These are phyloP conservation scores for Polyporus arcularius DNA, from an alignment of 768 basidiomycete genomes.

Conservation along the genomic window DNA sequence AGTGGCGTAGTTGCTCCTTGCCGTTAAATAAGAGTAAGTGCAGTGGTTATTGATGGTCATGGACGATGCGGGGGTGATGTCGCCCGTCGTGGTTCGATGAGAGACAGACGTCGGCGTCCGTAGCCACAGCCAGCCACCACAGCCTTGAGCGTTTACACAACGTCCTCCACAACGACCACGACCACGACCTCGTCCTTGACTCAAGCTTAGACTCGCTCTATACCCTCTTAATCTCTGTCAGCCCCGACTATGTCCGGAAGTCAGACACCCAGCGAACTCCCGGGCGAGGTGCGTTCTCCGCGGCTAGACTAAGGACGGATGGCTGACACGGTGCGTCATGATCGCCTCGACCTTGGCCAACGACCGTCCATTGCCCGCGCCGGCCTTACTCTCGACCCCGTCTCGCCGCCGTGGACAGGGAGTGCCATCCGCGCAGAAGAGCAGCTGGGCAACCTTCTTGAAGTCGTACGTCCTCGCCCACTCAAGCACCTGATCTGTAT, in stretches of 20 bases:
- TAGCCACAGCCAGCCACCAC: not conserved
- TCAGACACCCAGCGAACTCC: slow-evolving; percentile 16
- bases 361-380: not conserved
- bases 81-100: not conserved
- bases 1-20: too few relatives aligned
- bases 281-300: slow-evolving; percentile 19
- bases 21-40: too few relatives aligned
- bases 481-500: not conserved
- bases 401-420: slow-evolving; percentile 40
- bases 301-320: not conserved
- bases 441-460: slow-evolving; percentile 88
- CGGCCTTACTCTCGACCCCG: not conserved
- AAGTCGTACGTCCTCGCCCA: slow-evolving; percentile 65
- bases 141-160: not conserved
- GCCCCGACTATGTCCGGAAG: slow-evolving; percentile 11
- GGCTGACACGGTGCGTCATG: slow-evolving; percentile 17
- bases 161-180: not conserved
- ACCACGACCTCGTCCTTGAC: not conserved
- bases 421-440: slow-evolving; percentile 80
- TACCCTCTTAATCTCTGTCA: not conserved
- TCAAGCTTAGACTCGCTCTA: not conserved
- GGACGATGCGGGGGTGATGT: not conserved
- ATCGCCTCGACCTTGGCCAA: slow-evolving; percentile 18
- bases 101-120: not conserved
- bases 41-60: not conserved